Percentiles rank a stretch among this genome's conserved stretches.
These are phyloP conservation scores for Phytophthora syringae DNA, from an alignment of 352 stramenopile genomes.

Conservation along the genomic window DNA sequence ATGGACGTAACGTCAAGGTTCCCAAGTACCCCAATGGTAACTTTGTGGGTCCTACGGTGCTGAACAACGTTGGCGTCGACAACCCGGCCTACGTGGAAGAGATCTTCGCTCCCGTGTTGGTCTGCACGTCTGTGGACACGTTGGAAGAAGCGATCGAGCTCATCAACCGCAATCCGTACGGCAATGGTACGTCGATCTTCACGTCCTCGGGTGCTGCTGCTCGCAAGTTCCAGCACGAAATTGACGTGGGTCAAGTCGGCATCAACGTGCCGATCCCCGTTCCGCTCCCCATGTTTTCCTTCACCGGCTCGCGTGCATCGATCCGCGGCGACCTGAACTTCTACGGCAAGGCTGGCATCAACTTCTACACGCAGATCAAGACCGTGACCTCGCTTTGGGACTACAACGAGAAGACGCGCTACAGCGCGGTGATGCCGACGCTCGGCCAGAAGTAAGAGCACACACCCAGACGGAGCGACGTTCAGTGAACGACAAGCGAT, in stretches of 20 bases:
- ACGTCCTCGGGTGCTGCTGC: slow-evolving; percentile 93
- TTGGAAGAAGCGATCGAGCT: slow-evolving; percentile 96
- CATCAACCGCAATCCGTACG: slow-evolving; percentile 97
- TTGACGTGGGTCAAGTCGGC: slow-evolving; percentile 96
- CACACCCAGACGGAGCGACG: too few relatives aligned
- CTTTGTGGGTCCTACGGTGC: slow-evolving; percentile 95
- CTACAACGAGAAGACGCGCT: slow-evolving; percentile 89
- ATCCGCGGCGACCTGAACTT: slow-evolving; percentile 98
- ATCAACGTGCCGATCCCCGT: slow-evolving; percentile 98
- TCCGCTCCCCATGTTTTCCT: slow-evolving; percentile 97
- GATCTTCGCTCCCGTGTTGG: slow-evolving; percentile 98
- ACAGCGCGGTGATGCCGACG: slow-evolving; percentile 94
- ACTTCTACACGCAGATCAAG: slow-evolving; percentile 99
- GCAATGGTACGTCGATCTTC: slow-evolving; percentile 98
- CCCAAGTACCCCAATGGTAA: slow-evolving; percentile 95
- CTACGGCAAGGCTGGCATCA: slow-evolving; percentile 95
- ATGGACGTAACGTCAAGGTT: slow-evolving; percentile 92
- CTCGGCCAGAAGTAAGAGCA: slow-evolving; percentile 65
- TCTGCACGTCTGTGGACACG: slow-evolving; percentile 91
- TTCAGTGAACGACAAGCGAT: slow-evolving; percentile 10
- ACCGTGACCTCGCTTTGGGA: slow-evolving; percentile 98
- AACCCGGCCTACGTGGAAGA: slow-evolving; percentile 95
- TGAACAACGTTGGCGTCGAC: slow-evolving; percentile 81
- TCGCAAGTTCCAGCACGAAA: slow-evolving; percentile 97
- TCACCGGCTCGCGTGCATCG: slow-evolving; percentile 95